Evolutionary conservation across 164 flowering plant genomes (phyloP), one percentile per base, ranked within the genome.

Genomic region (Annona cherimola): DNA sequence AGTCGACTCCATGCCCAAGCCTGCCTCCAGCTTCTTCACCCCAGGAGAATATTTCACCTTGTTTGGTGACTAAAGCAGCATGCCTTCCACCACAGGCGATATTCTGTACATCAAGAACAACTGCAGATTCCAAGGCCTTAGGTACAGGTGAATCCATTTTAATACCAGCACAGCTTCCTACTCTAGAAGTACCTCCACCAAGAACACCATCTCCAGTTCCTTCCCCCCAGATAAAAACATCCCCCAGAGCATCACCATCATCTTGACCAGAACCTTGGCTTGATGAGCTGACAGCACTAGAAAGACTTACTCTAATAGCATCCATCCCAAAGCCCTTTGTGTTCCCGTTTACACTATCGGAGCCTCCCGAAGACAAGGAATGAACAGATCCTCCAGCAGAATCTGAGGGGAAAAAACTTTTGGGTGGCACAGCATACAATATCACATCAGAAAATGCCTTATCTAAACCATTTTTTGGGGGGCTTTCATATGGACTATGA

Each of bases 181-280:
- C 81, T 83, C 78, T 84, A 71, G 85, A 89, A 63, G 71, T 35
- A 71, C 98, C 98, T 79, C 96, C 97, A 70, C 98, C 98, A 70
- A 93, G 63, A 76, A 90, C 84, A 65, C 94, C 97, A 77, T 95
- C 98, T 19, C 96, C 98, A 7, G 85, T 87, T 42, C 94, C 88
- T 78, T 95, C 99, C 1, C 99, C 99, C 99, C 99, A 95, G 55
- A 95, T 88, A 81, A 91, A 95, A 79, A 93, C 98, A 84, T 95
- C 99, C 26, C 99, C 99, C 70, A 93, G 70, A 69, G 97, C 93
- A 87, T 95, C 97, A 69, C 93, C 97, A 80, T 95, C 99, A 79
- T 92, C 99, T 78, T 89, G 93, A 76, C 99, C 99, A 76, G 99
- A 95, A 74, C 99, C 98, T 77, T 93, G 99, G 79, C 98, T 95